A percentile compares a stretch with the other conserved stretches of the same genome.
phyloP scores from a whole-genome alignment of 495 filamentous ascomycete species.

The Hypoxylon rickii region DNA sequence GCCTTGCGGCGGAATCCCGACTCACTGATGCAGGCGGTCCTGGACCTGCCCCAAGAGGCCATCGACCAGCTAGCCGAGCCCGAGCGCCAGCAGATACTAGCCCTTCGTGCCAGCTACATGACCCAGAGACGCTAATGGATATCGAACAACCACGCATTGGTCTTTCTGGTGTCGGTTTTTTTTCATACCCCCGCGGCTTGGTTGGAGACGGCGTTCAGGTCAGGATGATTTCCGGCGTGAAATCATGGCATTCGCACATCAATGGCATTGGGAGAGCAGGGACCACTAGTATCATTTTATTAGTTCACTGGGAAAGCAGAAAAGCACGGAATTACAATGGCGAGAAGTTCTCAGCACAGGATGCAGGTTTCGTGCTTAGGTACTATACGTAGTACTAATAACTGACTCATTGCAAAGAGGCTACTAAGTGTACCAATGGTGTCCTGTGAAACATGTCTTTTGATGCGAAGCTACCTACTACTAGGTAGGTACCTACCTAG shows the following conservation, averaged over 20 bases:
- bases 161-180: conserved; percentile 11
- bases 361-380: too few species aligned
- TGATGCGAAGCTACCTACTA: too few species aligned
- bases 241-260: conserved; percentile 8
- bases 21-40: conserved; percentile 72
- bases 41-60: conserved; percentile 72
- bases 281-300: too few species aligned
- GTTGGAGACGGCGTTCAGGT: conserved; percentile 30
- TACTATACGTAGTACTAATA: neutral
- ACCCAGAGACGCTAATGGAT: conserved; percentile 24
- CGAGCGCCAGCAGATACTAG: conserved; percentile 76
- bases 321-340: too few species aligned
- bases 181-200: conserved; percentile 25
- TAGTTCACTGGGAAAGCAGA: too few species aligned
- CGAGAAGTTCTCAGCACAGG: too few species aligned
- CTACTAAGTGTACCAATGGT: too few species aligned
- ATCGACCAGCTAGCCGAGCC: conserved; percentile 76
- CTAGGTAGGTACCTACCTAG: too few species aligned
- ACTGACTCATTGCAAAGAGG: neutral
- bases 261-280: too few species aligned
- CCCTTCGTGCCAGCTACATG: conserved; percentile 51
- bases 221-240: conserved; percentile 14
- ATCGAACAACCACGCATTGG: neutral
- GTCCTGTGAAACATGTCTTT: too few species aligned
- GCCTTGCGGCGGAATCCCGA: conserved; percentile 60